A percentile compares a stretch with the other conserved stretches of the same genome.
Conservation (phyloP, 176 grass and related monocot genomes). For the Paspalum notatum region DNA sequence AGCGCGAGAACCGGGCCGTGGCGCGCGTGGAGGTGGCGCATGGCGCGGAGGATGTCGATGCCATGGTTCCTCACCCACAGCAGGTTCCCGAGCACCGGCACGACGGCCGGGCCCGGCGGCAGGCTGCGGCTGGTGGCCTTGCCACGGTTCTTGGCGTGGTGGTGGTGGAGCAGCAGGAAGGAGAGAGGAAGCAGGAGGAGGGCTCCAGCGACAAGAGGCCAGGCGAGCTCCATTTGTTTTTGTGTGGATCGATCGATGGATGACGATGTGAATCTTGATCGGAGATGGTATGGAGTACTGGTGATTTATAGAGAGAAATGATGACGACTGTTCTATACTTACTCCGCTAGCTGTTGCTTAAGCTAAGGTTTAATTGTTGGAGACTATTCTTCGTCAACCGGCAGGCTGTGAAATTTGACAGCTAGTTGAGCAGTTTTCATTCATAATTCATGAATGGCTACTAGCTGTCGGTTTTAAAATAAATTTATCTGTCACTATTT, state of each 20-base stretch:
- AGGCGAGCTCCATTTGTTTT: conserved; percentile 28
- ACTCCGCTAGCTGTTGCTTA: neutral
- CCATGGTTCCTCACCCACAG: neutral
- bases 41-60: neutral
- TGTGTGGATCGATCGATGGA: neutral
- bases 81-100: conserved; percentile 40
- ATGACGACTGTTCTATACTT: neutral
- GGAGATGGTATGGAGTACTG: neutral
- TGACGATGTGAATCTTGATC: neutral
- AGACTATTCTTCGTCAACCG: neutral
- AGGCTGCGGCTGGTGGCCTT: neutral
- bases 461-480: neutral
- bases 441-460: neutral
- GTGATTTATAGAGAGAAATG: conserved; percentile 12
- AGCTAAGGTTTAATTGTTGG: neutral
- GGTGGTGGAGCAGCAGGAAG: conserved; percentile 3
- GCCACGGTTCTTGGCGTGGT: neutral
- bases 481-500: too few relatives aligned
- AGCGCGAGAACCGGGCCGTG: conserved; percentile 32
- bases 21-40: conserved; percentile 1
- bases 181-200: conserved; percentile 22
- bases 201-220: conserved; percentile 18
- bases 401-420: neutral
- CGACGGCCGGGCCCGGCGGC: conserved; percentile 32
- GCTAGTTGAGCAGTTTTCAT: neutral